Base-by-base conservation (phyloP, 2,329 filamentous ascomycete genomes). In the Nothopassalora personata region DNA sequence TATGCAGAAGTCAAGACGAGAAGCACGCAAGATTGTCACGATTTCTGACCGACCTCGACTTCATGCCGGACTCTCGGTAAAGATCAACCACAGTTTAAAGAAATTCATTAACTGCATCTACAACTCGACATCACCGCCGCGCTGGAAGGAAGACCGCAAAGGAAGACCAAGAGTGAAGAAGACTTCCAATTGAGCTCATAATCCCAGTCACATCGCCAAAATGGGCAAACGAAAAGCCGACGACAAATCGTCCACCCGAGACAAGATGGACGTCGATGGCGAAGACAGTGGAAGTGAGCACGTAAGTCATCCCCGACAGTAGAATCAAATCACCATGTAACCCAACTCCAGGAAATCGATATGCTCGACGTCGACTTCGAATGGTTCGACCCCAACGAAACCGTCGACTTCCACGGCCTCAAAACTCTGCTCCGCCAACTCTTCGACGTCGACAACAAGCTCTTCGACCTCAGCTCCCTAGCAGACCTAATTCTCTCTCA, bases 351-450 rank as follows among this genome's bases (percentile, higher is more conserved):
- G 90, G 90, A 96, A 70, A 88, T 91, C 70, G 89, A 96, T 72
- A 88, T 93, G 74, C 86, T 99, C 65, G 88, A 97, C 72, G 91
- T 97, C 59, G 93, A 97, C 66, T 99, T 99, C 70, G 94, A 99
- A 79, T 97, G 91, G 89, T 99, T 97, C 79, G 95, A 97, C 76
- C 96, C 93, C 63, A 88, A 94, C 68, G 82, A 89, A 1, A 85
- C 89, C 7, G 83, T 96, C 68, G 94, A 99, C 75, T 97, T 97
- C 75, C 93, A 97, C 76, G 94, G 94, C 59, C 84, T 95, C 68
- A 97, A 97, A 75, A 88, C 86, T 9, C 85, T 99, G 7, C 77
- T 97, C 60, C 89, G 93, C 60, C 94, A 99, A 75, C 85, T 99
- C 46, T 87, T 99, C 74, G 94, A 97, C 74, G 85, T 89, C 56